Conservation (phyloP, 805 yeast species). For the Candida multigemmis region DNA sequence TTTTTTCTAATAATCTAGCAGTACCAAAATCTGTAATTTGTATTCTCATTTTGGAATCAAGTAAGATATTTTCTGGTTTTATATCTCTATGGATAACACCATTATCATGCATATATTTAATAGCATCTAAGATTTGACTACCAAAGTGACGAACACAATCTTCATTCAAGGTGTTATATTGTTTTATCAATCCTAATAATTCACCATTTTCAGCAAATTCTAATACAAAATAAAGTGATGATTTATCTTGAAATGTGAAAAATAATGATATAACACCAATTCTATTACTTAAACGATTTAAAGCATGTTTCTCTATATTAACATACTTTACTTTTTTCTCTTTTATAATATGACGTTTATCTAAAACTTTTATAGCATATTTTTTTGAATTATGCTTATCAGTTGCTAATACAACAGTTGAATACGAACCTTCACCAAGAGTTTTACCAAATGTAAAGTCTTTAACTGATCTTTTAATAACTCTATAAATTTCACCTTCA, state of each 20-base stretch:
- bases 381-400: conserved; percentile 43
- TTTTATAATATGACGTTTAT: conserved; percentile 67
- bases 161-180: conserved; percentile 63
- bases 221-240: conserved; percentile 62
- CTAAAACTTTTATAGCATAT: conserved; percentile 71
- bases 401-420: conserved; percentile 37
- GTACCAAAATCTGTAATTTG: conserved; percentile 83
- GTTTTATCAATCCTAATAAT: conserved; percentile 55
- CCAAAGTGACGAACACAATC: conserved; percentile 59
- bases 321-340: conserved; percentile 83
- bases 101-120: conserved; percentile 59
- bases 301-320: conserved; percentile 72
- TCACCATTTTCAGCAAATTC: conserved; percentile 82
- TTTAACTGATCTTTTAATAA: conserved; percentile 26
- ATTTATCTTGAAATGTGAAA: conserved; percentile 74
- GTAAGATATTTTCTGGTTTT: conserved; percentile 72
- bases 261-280: conserved; percentile 60
- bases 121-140: conserved; percentile 68
- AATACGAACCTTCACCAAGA: conserved; percentile 39
- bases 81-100: conserved; percentile 79
- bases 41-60: conserved; percentile 51
- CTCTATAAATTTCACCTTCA: conserved; percentile 7
- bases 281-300: conserved; percentile 55
- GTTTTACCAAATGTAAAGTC: conserved; percentile 33
- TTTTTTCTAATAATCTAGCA: conserved; percentile 59